Evolutionary conservation across 2,329 filamentous ascomycete genomes (phyloP), one percentile per base, ranked within the genome.

Genomic region (Dactylellina cionopaga): DNA sequence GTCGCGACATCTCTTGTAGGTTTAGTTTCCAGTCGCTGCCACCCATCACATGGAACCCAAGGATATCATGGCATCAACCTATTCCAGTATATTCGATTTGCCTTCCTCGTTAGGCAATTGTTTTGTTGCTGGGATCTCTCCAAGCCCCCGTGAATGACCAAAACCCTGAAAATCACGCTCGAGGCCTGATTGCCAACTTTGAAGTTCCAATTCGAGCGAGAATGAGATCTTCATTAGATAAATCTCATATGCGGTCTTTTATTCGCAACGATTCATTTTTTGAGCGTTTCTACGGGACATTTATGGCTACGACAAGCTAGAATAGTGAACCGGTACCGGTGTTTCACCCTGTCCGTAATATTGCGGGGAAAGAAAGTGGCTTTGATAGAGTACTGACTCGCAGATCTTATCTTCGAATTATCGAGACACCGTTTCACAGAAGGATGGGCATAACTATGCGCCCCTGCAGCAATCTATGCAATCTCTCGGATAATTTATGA

Each of bases 111-210:
- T 64, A 41, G 66, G 66, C 31, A 55, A 63, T 44, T 56, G 58
- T 25, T 29, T 44, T 15, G 29, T 24, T 54, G 29, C 37, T 24
- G 37, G 46, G 39, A 47, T 39, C 7, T 19, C 31, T 54, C 29
- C 62, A 47, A 55, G 39, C 64, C 41, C 35, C n/a, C 24, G 31
- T n/a, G 11, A 52, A 56, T 10, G 2, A 25, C 35, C n/a, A 22
- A 25, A 44, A 31, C 56, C 59, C 51, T 52, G 43, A 63, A 71
- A 71, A 71, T 71, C 56, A 63, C 58, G 35, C 66, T 64, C 58
- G 65, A 41, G 19, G 65, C 66, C 62, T 64, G 37, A 24, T 54
- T 13, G 39, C 7, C 44, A 44, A 37, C 29, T 37, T n/a, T 13
- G 6, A 63, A 27, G 47, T 49, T 49, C 39, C 41, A 46, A 52